Evolutionary conservation across 371 early-diverging fungal genomes (phyloP).

Genomic region (Rhizopus stolonifer): DNA sequence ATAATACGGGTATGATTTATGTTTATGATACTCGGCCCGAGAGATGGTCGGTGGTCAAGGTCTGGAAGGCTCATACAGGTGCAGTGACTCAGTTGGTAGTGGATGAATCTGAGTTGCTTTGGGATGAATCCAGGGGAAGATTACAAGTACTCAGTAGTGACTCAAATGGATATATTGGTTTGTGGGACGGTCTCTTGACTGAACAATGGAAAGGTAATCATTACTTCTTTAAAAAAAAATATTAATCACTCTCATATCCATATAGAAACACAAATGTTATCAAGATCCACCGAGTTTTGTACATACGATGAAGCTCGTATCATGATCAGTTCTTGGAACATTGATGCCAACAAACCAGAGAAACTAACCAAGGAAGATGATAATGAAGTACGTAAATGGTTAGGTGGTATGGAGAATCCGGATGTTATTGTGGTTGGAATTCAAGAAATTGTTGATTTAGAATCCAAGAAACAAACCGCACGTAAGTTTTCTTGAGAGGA

Average conservation of each 20-base stretch:
- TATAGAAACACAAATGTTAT: constrained; percentile 6
- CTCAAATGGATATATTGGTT: constrained; percentile 58
- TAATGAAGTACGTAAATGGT: constrained; percentile 49
- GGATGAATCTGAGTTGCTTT: constrained; percentile 51
- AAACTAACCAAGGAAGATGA: constrained; percentile 40
- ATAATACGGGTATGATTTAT: constrained; percentile 76
- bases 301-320: constrained; percentile 59
- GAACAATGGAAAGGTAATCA: constrained; percentile 64
- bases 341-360: constrained; percentile 71
- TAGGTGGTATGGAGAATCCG: constrained; percentile 61
- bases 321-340: constrained; percentile 81
- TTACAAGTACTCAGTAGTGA: constrained; percentile 60
- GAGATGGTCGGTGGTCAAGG: constrained; percentile 66
- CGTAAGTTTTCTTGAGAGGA: constrained; percentile 46
- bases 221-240: background rate
- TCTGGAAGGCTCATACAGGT: constrained; percentile 68
- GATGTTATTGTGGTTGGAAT: constrained; percentile 84
- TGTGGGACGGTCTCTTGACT: constrained; percentile 73
- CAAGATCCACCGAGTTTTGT: constrained; percentile 46
- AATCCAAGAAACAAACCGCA: constrained; percentile 71
- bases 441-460: constrained; percentile 88
- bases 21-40: constrained; percentile 67
- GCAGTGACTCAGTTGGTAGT: constrained; percentile 55
- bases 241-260: background rate
- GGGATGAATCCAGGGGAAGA: constrained; percentile 36